Evolutionary conservation across 805 yeast genomes (phyloP).

Genomic region (Metschnikowia aberdeeniae): DNA sequence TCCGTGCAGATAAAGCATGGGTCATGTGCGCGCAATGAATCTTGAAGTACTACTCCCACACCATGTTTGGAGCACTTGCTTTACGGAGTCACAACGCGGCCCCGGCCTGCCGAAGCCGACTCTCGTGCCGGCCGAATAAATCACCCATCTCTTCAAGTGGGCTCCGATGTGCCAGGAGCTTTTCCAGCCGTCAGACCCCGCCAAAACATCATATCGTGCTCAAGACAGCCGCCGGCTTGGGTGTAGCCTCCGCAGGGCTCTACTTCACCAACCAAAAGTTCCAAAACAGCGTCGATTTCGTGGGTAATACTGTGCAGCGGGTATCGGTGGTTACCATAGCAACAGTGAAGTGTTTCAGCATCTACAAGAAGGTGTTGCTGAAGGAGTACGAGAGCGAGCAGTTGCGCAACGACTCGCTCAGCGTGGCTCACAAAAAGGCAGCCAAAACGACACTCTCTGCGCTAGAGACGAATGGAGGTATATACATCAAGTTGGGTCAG

Average conservation of each 20-base stretch:
- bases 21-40: no score
- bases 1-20: no score
- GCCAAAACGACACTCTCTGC: slow-evolving; percentile 79
- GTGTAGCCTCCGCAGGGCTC: slow-evolving; percentile 19
- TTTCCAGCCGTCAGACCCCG: not conserved
- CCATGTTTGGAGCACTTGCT: no score
- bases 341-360: slow-evolving; percentile 64
- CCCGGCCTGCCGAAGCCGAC: no score
- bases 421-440: slow-evolving; percentile 66
- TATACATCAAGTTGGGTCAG: slow-evolving; percentile 92
- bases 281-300: slow-evolving; percentile 32
- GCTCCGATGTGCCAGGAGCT: no score
- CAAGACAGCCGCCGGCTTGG: not conserved
- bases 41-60: no score
- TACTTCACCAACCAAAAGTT: slow-evolving; percentile 37
- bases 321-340: slow-evolving; percentile 65
- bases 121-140: no score
- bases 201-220: not conserved
- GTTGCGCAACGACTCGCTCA: slow-evolving; percentile 51
- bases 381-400: slow-evolving; percentile 33
- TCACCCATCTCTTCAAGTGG: no score
- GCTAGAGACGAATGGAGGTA: slow-evolving; percentile 81
- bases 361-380: slow-evolving; percentile 58
- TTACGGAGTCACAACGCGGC: no score
- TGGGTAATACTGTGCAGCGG: slow-evolving; percentile 41